phyloP scores from a whole-genome alignment of 768 basidiomycete species.

The Pleurotus ostreatus region DNA sequence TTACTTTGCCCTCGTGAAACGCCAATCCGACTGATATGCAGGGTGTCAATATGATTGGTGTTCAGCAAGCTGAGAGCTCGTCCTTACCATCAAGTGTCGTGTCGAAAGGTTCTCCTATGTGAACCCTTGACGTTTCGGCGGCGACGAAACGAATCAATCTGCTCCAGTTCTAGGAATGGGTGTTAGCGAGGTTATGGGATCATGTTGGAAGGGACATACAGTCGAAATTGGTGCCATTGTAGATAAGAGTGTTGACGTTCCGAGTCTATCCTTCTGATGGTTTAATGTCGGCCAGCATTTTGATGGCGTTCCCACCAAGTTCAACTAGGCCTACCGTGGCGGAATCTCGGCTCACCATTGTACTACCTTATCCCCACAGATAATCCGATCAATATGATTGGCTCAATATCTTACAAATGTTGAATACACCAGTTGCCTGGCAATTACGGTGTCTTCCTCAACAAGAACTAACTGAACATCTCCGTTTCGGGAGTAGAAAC shows the following conservation, averaged over 20 bases:
- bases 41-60: neutral
- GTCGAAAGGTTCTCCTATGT: slow-evolving; percentile 77
- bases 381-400: no score
- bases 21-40: slow-evolving; percentile 52
- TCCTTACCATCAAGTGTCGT: slow-evolving; percentile 55
- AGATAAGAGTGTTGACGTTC: slow-evolving; percentile 2
- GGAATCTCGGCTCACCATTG: no score
- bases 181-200: neutral
- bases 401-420: no score
- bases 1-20: slow-evolving; percentile 43
- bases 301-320: no score
- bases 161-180: slow-evolving; percentile 56
- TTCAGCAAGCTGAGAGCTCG: neutral
- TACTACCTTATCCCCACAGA: no score
- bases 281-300: no score
- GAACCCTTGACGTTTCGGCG: slow-evolving; percentile 66
- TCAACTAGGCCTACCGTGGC: no score
- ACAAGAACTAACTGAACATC: no score
- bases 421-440: no score
- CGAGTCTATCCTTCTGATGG: no score
- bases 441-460: no score
- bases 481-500: no score
- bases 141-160: slow-evolving; percentile 82
- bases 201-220: slow-evolving; percentile 29
- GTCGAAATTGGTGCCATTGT: slow-evolving; percentile 58